A percentile compares a stretch with the other conserved stretches of the same genome.
Evolutionary conservation across 495 filamentous ascomycete genomes (phyloP).

Genomic region (Aspergillus steynii): DNA sequence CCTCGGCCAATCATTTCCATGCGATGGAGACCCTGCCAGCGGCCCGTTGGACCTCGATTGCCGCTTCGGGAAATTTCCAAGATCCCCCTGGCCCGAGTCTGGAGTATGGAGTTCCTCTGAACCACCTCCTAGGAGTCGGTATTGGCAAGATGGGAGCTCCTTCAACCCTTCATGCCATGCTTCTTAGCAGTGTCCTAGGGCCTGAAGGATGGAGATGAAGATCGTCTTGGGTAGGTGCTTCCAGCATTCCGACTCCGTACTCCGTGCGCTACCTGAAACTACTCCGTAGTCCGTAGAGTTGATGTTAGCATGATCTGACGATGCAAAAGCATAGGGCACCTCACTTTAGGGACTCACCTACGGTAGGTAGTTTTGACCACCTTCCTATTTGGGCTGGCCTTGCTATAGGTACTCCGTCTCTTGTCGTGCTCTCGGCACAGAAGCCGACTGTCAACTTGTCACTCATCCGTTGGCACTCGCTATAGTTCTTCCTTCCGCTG

Average conservation of each 20-base stretch:
- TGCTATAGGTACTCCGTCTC: background rate
- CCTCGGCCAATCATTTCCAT: too few relatives aligned
- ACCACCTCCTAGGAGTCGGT: too few relatives aligned
- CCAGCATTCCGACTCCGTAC: background rate
- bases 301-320: too few relatives aligned
- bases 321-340: too few relatives aligned
- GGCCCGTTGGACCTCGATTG: background rate
- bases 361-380: background rate
- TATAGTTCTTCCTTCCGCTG: too few relatives aligned
- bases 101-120: too few relatives aligned
- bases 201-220: background rate
- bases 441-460: background rate
- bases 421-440: background rate
- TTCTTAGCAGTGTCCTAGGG: too few relatives aligned
- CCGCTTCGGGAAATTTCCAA: background rate
- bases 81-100: background rate
- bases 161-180: too few relatives aligned
- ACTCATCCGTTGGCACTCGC: too few relatives aligned
- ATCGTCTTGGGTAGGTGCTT: background rate
- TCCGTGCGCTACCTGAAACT: background rate
- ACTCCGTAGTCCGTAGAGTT: background rate
- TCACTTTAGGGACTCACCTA: too few relatives aligned
- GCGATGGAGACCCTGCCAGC: background rate
- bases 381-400: background rate
- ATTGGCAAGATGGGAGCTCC: too few relatives aligned